Percentiles rank a stretch among this genome's conserved stretches.
Conservation (phyloP, 805 yeast species). For the Saturnispora galanensis region DNA sequence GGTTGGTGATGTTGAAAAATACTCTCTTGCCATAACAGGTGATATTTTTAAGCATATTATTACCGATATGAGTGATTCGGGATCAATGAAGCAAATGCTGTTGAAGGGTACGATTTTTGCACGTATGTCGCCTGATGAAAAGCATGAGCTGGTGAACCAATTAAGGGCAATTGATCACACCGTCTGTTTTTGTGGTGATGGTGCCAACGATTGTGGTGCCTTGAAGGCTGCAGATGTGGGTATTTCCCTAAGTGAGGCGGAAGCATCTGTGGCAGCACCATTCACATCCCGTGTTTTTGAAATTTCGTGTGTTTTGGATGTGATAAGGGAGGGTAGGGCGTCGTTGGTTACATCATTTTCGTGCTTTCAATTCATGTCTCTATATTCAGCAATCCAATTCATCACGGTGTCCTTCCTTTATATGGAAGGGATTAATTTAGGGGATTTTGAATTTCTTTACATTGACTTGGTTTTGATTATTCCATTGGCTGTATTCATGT, state of each 20-base stretch:
- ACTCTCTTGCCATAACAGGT: constrained; percentile 81
- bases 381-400: constrained; percentile 94
- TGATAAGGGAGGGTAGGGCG: constrained; percentile 90
- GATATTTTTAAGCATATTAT: constrained; percentile 77
- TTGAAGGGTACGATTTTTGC: constrained; percentile 77
- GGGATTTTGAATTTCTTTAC: constrained; percentile 93
- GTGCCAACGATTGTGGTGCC: constrained; percentile 99
- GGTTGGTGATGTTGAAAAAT: constrained; percentile 29
- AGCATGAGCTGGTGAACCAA: constrained; percentile 87
- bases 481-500: constrained; percentile 95
- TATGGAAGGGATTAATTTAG: constrained; percentile 82
- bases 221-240: constrained; percentile 97
- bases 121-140: constrained; percentile 98
- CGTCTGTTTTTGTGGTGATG: constrained; percentile 97
- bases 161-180: constrained; percentile 80
- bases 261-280: constrained; percentile 98
- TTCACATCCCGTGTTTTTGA: constrained; percentile 87
- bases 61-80: constrained; percentile 37
- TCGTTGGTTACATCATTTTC: constrained; percentile 91
- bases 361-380: constrained; percentile 95
- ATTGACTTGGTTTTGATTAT: constrained; percentile 84
- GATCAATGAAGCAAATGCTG: constrained; percentile 44
- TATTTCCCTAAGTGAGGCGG: constrained; percentile 91
- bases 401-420: constrained; percentile 78
- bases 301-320: constrained; percentile 84